Conservation (phyloP, 805 yeast species). For the Candida ipomoeae region DNA sequence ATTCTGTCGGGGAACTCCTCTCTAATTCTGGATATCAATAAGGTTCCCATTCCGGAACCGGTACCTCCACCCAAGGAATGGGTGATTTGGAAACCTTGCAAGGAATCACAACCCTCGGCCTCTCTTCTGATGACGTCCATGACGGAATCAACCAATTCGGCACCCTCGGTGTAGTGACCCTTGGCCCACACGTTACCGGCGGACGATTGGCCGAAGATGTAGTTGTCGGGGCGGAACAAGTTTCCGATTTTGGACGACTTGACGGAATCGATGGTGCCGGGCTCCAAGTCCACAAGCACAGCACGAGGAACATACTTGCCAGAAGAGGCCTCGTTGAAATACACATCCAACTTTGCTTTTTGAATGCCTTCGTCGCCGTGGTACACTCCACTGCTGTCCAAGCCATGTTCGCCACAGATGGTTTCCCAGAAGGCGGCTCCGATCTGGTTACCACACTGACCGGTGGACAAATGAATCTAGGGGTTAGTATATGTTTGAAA, state of each 20-base stretch:
- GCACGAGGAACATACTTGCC: conserved; percentile 94
- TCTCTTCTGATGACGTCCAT: conserved; percentile 89
- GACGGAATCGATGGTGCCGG: conserved; percentile 87
- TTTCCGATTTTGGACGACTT: conserved; percentile 77
- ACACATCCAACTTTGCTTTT: conserved; percentile 65
- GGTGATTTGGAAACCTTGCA: conserved; percentile 89
- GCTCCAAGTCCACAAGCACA: conserved; percentile 88
- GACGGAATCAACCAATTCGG: conserved; percentile 86
- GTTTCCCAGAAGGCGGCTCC: conserved; percentile 96
- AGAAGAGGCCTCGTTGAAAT: conserved; percentile 80
- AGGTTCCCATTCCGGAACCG: conserved; percentile 95
- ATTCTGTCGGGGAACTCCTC: conserved; percentile 94
- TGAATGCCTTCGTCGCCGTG: conserved; percentile 45
- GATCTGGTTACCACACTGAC: conserved; percentile 98
- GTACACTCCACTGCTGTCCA: conserved; percentile 70
- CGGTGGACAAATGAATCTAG: conserved; percentile 91
- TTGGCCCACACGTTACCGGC: conserved; percentile 98
- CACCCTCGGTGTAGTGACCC: conserved; percentile 96
- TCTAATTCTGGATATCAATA: conserved; percentile 77
- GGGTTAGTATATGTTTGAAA: conserved; percentile 11
- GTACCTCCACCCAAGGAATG: conserved; percentile 73
- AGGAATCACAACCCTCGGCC: conserved; percentile 87
- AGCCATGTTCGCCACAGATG: conserved; percentile 83
- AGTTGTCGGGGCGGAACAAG: conserved; percentile 88
- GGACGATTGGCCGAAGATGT: conserved; percentile 82